Evolutionary conservation across 352 stramenopile species (phyloP).

Genomic region (Phytophthora vignae): DNA sequence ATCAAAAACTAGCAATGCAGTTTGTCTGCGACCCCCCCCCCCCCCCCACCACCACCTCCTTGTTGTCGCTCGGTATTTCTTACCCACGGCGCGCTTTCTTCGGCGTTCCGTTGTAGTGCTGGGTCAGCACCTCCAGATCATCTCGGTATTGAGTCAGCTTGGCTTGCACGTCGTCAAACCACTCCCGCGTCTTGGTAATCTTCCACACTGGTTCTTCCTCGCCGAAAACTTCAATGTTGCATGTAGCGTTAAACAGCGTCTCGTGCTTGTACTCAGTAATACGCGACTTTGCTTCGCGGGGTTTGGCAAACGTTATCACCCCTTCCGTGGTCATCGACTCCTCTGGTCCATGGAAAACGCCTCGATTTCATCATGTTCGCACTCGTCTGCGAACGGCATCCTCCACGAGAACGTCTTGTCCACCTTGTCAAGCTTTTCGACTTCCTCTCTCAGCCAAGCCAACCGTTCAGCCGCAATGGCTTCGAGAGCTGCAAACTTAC

Average conservation of each 20-base stretch:
- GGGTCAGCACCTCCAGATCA: neutral
- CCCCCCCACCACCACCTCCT: too few species aligned
- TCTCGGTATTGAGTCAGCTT: neutral
- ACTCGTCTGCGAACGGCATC: constrained; percentile 12
- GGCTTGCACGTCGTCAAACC: neutral
- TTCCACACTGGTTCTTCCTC: neutral
- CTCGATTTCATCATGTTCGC: neutral
- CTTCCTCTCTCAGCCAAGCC: constrained; percentile 9
- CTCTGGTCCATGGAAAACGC: constrained; percentile 12
- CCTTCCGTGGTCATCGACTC: neutral
- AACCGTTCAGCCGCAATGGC: neutral
- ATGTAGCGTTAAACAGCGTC: neutral
- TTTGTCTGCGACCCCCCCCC: too few species aligned
- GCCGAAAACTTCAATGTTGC: neutral
- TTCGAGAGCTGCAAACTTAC: neutral
- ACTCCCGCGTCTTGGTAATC: neutral
- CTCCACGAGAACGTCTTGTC: constrained; percentile 26
- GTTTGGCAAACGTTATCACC: neutral
- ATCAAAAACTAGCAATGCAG: too few species aligned
- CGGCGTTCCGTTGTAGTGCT: neutral
- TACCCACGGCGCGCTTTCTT: neutral
- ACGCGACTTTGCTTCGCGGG: neutral
- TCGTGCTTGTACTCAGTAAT: neutral
- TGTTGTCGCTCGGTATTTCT: too few species aligned
- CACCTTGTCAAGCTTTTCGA: constrained; percentile 3